Evolutionary conservation across 345 rosid genomes (phyloP).

Genomic region (Pugionium dolabratum): DNA sequence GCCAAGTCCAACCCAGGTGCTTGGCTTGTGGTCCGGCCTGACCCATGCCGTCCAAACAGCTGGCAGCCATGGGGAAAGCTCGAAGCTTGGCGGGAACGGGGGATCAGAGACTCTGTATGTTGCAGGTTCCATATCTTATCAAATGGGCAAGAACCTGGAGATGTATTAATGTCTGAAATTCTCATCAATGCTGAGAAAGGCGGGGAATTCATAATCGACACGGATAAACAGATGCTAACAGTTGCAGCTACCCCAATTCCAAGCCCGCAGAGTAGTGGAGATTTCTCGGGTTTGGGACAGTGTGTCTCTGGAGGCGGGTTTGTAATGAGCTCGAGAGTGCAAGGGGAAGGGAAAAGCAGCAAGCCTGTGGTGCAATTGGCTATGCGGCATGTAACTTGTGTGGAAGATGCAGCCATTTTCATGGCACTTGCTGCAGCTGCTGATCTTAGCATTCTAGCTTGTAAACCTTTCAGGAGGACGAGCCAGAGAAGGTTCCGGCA

Average conservation of each 20-base stretch:
- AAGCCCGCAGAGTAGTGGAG: constrained; percentile 93
- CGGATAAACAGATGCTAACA: constrained; percentile 66
- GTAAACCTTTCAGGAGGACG: constrained; percentile 82
- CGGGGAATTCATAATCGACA: constrained; percentile 83
- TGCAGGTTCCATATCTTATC: constrained; percentile 84
- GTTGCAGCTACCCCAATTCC: constrained; percentile 72
- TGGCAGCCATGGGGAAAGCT: constrained; percentile 99
- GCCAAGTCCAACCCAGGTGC: constrained; percentile 94
- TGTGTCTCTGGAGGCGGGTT: constrained; percentile 73
- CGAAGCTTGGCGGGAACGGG: constrained; percentile 96
- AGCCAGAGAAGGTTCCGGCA: constrained; percentile 61
- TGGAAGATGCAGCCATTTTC: constrained; percentile 95
- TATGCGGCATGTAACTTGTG: constrained; percentile 84
- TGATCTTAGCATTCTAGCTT: constrained; percentile 91
- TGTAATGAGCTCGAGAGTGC: constrained; percentile 90
- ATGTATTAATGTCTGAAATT: constrained; percentile 83
- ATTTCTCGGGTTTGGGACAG: constrained; percentile 66
- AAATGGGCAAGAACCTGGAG: constrained; percentile 72
- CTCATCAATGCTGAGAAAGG: constrained; percentile 85
- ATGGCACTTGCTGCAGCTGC: constrained; percentile 96
- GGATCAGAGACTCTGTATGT: constrained; percentile 82
- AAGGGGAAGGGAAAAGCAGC: constrained; percentile 88
- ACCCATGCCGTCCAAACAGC: constrained; percentile 73
- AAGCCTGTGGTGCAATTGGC: constrained; percentile 84
- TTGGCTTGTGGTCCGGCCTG: constrained; percentile 91